Conservation (phyloP, 73 alveolate genomes). For the Uronychia binucleata region DNA sequence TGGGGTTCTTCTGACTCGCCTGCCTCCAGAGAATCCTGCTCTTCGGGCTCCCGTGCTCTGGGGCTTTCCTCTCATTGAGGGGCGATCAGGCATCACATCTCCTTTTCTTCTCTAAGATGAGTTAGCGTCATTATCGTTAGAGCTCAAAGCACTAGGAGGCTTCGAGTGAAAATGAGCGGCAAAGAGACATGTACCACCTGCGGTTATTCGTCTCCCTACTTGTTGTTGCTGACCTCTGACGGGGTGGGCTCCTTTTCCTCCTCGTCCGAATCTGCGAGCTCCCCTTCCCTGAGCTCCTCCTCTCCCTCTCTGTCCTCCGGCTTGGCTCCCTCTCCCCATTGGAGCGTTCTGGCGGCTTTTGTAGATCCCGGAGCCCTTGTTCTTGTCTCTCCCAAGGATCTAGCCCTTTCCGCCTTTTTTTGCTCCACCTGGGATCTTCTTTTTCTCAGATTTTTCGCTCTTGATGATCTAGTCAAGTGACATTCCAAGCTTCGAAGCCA, state of each 20-base stretch:
- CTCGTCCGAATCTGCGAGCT: background rate
- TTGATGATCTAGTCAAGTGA: background rate
- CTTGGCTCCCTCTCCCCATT: background rate
- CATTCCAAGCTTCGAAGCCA: background rate
- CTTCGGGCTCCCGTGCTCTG: background rate
- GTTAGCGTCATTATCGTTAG: background rate
- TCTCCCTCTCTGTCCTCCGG: background rate
- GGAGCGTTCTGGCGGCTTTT: background rate
- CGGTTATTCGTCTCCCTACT: background rate
- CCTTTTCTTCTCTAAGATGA: background rate
- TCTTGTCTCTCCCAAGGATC: background rate
- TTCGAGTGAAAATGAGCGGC: background rate
- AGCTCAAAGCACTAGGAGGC: conserved; percentile 1
- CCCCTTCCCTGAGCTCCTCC: background rate
- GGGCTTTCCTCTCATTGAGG: no score
- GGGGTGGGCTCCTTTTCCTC: background rate
- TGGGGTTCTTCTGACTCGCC: background rate
- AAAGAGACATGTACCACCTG: background rate
- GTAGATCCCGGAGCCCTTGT: background rate
- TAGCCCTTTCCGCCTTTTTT: no score
- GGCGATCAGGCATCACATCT: background rate
- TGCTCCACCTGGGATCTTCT: background rate
- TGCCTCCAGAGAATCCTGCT: background rate
- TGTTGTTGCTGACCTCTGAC: background rate
- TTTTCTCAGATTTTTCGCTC: background rate